A percentile compares a stretch with the other conserved stretches of the same genome.
phyloP scores from a whole-genome alignment of 331 rosid species.

The Malus hybrid region DNA sequence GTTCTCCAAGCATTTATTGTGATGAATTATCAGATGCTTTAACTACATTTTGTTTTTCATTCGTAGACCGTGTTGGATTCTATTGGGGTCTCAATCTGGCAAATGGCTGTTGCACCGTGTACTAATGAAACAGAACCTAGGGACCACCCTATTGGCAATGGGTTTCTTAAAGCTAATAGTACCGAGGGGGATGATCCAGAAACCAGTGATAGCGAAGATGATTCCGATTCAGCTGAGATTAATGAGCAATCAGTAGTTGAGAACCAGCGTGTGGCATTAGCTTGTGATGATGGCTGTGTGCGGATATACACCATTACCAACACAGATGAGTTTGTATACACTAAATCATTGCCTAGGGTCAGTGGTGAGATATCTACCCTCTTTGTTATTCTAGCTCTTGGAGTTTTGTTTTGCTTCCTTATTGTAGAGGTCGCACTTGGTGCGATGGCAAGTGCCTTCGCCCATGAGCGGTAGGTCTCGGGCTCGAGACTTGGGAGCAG shows the following conservation, averaged over 20 bases:
- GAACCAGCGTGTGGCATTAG: conserved; percentile 56
- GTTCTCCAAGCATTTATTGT: not conserved
- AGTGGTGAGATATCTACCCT: conserved; percentile 55
- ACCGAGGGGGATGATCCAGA: conserved; percentile 24
- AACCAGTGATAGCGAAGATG: conserved; percentile 54
- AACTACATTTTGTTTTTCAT: not conserved
- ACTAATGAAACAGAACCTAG: conserved; percentile 16
- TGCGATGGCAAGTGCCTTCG: too few species aligned
- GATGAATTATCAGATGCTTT: not conserved
- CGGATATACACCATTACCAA: conserved; percentile 52
- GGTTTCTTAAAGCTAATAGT: conserved; percentile 15
- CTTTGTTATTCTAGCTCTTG: not conserved
- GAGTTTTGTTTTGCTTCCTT: not conserved
- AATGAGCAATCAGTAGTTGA: conserved; percentile 19
- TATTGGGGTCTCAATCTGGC: conserved; percentile 74
- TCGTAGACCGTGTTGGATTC: conserved; percentile 60
- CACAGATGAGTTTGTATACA: conserved; percentile 50
- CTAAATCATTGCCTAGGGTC: conserved; percentile 75
- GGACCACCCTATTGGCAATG: conserved; percentile 31
- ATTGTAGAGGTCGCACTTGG: too few species aligned
- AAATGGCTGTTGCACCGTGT: conserved; percentile 61
- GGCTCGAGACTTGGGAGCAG: too few species aligned
- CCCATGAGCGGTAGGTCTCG: too few species aligned
- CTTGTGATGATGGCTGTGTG: conserved; percentile 71
- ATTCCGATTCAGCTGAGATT: conserved; percentile 31